These are phyloP conservation scores for Mycena citricolor DNA, from an alignment of 1,284 basidiomycete genomes.

Conservation along the genomic window DNA sequence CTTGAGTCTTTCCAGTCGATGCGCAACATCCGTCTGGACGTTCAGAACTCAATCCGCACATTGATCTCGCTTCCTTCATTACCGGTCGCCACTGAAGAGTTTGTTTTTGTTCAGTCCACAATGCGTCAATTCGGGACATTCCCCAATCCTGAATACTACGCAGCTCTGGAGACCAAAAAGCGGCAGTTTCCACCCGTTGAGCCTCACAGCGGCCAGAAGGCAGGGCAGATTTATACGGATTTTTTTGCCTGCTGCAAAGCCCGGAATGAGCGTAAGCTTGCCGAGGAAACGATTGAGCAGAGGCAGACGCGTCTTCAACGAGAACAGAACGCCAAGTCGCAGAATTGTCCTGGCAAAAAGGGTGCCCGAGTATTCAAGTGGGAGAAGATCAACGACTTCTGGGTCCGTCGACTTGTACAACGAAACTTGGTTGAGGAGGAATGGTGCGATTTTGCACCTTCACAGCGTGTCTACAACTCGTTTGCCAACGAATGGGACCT, in stretches of 20 bases:
- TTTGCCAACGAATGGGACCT: conserved; percentile 4
- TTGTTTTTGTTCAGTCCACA: neutral
- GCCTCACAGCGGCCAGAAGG: neutral
- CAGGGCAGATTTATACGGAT: neutral
- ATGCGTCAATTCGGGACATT: neutral
- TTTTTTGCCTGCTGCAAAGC: conserved; percentile 1
- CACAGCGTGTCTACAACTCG: neutral
- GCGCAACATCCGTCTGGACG: neutral
- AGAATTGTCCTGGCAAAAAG: neutral
- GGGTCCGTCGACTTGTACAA: neutral
- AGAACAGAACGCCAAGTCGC: neutral
- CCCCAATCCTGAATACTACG: conserved; percentile 1
- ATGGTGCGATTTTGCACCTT: neutral
- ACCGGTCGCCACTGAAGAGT: neutral
- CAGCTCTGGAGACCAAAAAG: neutral
- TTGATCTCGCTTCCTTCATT: neutral
- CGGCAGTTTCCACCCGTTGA: conserved; percentile 3
- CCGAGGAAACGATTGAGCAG: neutral
- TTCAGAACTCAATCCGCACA: neutral
- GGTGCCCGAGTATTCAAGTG: conserved; percentile 1
- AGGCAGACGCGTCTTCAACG: neutral
- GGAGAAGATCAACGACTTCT: neutral
- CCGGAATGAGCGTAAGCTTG: neutral
- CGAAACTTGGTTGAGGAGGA: neutral
- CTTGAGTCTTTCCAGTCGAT: neutral